Evolutionary conservation across 2,329 filamentous ascomycete genomes (phyloP).

Genomic region (Cordyceps fumosorosea): DNA sequence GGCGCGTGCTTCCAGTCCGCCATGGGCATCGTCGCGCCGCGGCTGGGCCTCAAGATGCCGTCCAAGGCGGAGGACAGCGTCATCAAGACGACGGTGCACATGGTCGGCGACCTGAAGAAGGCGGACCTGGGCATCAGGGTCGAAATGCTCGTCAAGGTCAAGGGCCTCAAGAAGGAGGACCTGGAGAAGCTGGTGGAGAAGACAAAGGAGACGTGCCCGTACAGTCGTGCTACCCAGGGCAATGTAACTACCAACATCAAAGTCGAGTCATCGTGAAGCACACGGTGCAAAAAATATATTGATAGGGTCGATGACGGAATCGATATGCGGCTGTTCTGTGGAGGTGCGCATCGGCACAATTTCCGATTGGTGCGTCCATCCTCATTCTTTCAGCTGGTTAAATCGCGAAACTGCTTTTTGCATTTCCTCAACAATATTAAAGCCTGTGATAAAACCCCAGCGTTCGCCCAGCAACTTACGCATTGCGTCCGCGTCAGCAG

Average conservation of each 20-base stretch:
- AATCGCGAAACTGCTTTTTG: not conserved
- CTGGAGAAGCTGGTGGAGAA: conserved; percentile 22
- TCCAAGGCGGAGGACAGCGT: conserved; percentile 28
- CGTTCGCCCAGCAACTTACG: not conserved
- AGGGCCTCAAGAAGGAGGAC: conserved; percentile 21
- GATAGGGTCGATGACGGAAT: not conserved
- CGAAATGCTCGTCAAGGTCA: conserved; percentile 33
- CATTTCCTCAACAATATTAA: not conserved
- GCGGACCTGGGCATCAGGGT: conserved; percentile 38
- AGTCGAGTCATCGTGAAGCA: conserved; percentile 13
- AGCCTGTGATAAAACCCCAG: not conserved
- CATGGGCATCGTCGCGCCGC: conserved; percentile 36
- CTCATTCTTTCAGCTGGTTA: not conserved
- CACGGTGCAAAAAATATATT: not conserved
- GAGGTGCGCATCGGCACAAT: not conserved
- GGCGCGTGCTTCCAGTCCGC: conserved; percentile 41
- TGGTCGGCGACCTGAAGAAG: conserved; percentile 38
- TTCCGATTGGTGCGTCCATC: too few species aligned
- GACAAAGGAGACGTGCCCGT: conserved; percentile 24
- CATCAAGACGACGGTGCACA: conserved; percentile 35
- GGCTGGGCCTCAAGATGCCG: conserved; percentile 35
- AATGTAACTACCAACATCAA: conserved; percentile 23
- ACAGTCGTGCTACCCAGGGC: conserved; percentile 22
- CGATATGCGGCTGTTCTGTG: not conserved
- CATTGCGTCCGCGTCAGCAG: not conserved